Evolutionary conservation across 2,329 filamentous ascomycete genomes (phyloP).

Genomic region (Colletotrichum sp.): DNA sequence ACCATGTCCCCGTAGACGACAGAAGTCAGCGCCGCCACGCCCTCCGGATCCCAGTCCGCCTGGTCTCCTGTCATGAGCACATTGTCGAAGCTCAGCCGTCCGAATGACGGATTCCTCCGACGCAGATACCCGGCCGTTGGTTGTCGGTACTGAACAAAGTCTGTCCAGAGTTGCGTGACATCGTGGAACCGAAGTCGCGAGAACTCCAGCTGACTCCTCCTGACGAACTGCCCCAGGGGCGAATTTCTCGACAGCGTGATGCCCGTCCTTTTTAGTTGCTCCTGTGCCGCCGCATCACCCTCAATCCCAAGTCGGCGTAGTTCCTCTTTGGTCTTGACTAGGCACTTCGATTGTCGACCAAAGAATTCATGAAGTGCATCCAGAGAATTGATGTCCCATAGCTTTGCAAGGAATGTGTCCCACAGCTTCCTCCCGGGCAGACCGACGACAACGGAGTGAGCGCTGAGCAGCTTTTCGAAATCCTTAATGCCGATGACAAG

Average conservation of each 20-base stretch:
- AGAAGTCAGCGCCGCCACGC: constrained; percentile 48
- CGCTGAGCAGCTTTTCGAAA: constrained; percentile 63
- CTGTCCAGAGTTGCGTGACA: constrained; percentile 78
- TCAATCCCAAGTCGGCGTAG: constrained; percentile 58
- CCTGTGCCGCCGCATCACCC: constrained; percentile 39
- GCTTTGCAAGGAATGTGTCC: constrained; percentile 79
- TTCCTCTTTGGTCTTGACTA: constrained; percentile 69
- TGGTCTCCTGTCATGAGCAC: constrained; percentile 56
- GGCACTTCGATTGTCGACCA: constrained; percentile 57
- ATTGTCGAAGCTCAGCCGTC: constrained; percentile 61
- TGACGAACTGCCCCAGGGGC: constrained; percentile 81
- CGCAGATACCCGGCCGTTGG: constrained; percentile 73
- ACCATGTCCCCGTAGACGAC: constrained; percentile 60
- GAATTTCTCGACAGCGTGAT: constrained; percentile 75
- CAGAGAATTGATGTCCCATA: constrained; percentile 86
- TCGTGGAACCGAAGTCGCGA: constrained; percentile 81
- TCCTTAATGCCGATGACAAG: constrained; percentile 61
- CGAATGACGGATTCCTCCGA: constrained; percentile 65
- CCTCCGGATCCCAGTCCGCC: constrained; percentile 53
- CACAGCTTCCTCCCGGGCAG: constrained; percentile 83
- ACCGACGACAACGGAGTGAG: constrained; percentile 56
- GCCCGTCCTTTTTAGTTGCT: constrained; percentile 39
- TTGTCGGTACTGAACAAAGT: constrained; percentile 81
- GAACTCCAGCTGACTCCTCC: constrained; percentile 80
- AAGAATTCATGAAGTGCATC: constrained; percentile 84